These are phyloP conservation scores for Trypanosoma caninum DNA, from an alignment of 208 protist genomes.

Conservation along the genomic window DNA sequence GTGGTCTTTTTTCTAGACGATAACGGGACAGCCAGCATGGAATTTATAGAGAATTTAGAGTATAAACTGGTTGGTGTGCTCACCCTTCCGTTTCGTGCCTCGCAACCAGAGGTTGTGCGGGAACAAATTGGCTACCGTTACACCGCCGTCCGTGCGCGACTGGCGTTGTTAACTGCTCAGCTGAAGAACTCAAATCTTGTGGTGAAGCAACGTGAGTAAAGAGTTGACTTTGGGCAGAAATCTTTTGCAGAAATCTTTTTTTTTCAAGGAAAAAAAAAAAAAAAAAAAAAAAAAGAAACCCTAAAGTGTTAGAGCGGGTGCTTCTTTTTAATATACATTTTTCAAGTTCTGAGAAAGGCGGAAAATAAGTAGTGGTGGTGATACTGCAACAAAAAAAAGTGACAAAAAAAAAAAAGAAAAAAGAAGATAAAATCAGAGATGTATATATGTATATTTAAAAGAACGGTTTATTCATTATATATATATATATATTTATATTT, in stretches of 20 bases:
- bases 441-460: too few species aligned
- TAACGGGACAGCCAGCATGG: slow-evolving; percentile 83
- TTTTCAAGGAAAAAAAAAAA: not conserved
- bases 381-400: too few species aligned
- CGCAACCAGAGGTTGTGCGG: slow-evolving; percentile 83
- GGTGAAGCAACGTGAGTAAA: slow-evolving; percentile 29
- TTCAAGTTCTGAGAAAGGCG: too few species aligned
- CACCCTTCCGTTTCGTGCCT: slow-evolving; percentile 82
- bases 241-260: not conserved
- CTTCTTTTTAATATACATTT: too few species aligned
- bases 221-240: not conserved
- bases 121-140: slow-evolving; percentile 93
- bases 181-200: slow-evolving; percentile 79
- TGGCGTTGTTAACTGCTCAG: slow-evolving; percentile 87
- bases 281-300: slow-evolving; percentile 2
- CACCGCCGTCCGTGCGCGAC: slow-evolving; percentile 80
- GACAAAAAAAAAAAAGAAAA: too few species aligned
- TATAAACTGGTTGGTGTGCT: slow-evolving; percentile 95
- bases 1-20: slow-evolving; percentile 80
- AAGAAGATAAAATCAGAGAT: too few species aligned
- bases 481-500: too few species aligned
- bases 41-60: slow-evolving; percentile 94
- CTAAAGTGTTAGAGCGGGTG: not conserved
- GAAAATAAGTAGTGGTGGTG: not conserved
- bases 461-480: too few species aligned